These are phyloP conservation scores for Venturia aucupariae DNA, from an alignment of 2,329 filamentous ascomycete genomes.

Conservation along the genomic window DNA sequence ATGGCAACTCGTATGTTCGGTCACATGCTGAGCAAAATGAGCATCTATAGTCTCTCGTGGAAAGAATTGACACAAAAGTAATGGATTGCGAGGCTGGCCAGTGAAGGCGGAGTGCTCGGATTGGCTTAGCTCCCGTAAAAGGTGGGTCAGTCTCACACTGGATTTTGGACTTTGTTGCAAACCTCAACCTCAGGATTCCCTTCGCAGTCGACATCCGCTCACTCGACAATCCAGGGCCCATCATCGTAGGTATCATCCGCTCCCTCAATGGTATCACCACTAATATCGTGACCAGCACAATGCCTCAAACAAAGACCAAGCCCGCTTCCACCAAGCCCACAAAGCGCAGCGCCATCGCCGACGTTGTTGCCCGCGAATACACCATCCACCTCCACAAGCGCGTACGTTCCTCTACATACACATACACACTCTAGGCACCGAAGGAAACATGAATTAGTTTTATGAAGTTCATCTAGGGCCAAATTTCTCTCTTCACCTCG, in stretches of 20 bases:
- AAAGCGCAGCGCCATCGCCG: constrained; percentile 87
- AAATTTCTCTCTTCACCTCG: constrained; percentile 18
- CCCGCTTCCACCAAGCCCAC: constrained; percentile 54
- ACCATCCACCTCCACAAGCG: constrained; percentile 99
- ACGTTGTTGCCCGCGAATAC: constrained; percentile 99
- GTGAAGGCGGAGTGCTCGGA: not conserved
- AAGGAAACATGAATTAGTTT: constrained; percentile 39
- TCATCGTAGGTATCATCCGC: not conserved
- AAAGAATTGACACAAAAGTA: not conserved
- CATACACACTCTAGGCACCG: not conserved
- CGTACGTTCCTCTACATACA: constrained; percentile 52
- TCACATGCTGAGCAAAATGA: no score
- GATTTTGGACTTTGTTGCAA: not conserved
- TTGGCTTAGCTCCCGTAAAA: not conserved
- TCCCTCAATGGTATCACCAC: not conserved
- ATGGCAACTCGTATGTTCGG: no score
- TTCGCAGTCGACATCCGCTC: not conserved
- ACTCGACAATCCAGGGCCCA: not conserved
- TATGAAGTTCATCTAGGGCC: constrained; percentile 40
- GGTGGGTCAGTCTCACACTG: not conserved
- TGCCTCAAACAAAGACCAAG: constrained; percentile 35
- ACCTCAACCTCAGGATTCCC: not conserved
- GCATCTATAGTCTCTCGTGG: no score
- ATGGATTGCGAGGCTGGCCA: not conserved
- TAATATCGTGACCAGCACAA: not conserved